Base-by-base conservation (phyloP, 495 filamentous ascomycete species). In the Parathielavia hyrcaniae region DNA sequence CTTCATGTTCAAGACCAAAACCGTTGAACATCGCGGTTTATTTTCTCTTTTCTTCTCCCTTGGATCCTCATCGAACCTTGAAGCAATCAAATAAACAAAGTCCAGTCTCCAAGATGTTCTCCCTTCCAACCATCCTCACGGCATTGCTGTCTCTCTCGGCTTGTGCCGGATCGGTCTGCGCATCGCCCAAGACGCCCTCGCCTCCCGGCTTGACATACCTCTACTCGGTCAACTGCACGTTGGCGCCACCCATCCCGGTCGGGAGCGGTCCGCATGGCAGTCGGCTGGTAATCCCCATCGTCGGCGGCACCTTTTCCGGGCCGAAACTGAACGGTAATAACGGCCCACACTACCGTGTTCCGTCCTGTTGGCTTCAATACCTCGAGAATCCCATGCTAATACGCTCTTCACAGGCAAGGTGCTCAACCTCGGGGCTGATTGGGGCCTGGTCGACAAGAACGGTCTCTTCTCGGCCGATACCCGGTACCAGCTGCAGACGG, bases 381-480 rank as follows among this genome's bases (percentile, higher is more conserved):
- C n/a, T n/a, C n/a, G n/a, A n/a, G n/a, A n/a, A 4, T 22, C 26
- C 17, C 14, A 26, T 5, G 47, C 35, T 13, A 56, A 53, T 50
- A 23, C 34, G 16, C 10, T 4, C 4, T 7, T 7, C 1, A 26
- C n/a, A 69, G 67, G 67, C 52, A 69, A 62, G 23, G 57, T 69
- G n/a, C 58, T 63, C 44, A 49, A 65, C 44, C 64, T 69, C 23
- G 67, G 67, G 34, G 67, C 67, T 10, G 67, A 66, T 55, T 69
- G 67, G 67, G 65, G 63, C 8, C 55, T 69, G 5, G 30, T 57
- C 38, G 65, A 67, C 63, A 30, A 13, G 22, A 53, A 53, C 32
- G 65, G 65, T 1, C 55, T 51, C 40, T 66, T 64, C 58, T 55
- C 51, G 9, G 65, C 65, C 56, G 67, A 69, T 53, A 69, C 65